A percentile compares a stretch with the other conserved stretches of the same genome.
phyloP scores from a whole-genome alignment of 2,329 filamentous ascomycete genomes.

The Exophiala sp. region DNA sequence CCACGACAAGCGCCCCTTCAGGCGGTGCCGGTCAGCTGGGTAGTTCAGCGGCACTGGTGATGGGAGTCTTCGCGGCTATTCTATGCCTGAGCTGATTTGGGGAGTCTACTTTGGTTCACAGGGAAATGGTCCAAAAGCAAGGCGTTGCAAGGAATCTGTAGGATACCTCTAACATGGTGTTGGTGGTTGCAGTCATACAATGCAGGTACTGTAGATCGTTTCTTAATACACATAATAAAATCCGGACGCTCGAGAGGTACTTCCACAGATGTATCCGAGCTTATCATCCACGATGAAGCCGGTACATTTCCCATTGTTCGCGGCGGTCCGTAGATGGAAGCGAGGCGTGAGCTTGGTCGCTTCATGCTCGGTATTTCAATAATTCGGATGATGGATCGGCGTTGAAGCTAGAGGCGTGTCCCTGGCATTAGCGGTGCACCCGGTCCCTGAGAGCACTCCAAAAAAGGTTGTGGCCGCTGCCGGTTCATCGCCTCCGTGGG shows the following conservation, averaged over 20 bases:
- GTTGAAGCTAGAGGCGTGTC: no score
- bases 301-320: no score
- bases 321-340: background rate
- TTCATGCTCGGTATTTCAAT: background rate
- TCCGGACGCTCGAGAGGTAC: no score
- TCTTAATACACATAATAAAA: no score
- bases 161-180: background rate
- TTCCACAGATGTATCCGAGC: no score
- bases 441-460: slow-evolving; percentile 1
- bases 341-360: background rate
- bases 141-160: background rate
- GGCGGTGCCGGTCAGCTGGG: slow-evolving; percentile 30
- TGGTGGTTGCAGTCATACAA: no score
- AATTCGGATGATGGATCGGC: no score
- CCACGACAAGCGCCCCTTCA: slow-evolving; percentile 23
- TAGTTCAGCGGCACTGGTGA: slow-evolving; percentile 32
- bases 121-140: background rate
- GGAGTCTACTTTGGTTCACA: background rate
- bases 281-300: no score
- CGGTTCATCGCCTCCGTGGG: background rate
- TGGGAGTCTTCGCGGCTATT: slow-evolving; percentile 34
- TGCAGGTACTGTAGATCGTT: no score
- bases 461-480: background rate
- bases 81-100: slow-evolving; percentile 30
- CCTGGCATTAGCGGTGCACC: slow-evolving; percentile 18